phyloP scores from a whole-genome alignment of 306 rosid species.

The Medicago arabica region DNA sequence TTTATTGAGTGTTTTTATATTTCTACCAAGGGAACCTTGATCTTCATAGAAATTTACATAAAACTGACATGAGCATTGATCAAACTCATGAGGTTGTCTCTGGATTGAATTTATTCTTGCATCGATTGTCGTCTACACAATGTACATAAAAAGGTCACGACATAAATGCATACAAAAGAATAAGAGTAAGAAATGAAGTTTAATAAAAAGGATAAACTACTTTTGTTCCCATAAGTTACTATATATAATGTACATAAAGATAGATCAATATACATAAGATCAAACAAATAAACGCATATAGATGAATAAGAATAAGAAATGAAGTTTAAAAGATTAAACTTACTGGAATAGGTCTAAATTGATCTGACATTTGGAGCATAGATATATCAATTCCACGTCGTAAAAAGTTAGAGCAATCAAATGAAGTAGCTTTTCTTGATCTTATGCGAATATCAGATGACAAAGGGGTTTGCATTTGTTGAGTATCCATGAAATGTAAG shows the following conservation, averaged over 20 bases:
- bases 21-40: conserved; percentile 79
- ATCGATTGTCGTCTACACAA: conserved; percentile 67
- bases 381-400: conserved; percentile 79
- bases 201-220: too few relatives aligned
- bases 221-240: too few relatives aligned
- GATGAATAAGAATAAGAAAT: too few relatives aligned
- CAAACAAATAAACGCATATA: too few relatives aligned
- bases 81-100: conserved; percentile 70
- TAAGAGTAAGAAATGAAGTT: neutral
- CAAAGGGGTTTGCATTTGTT: conserved; percentile 54
- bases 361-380: conserved; percentile 47
- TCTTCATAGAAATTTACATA: conserved; percentile 70
- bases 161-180: conserved; percentile 17
- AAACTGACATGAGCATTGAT: conserved; percentile 66
- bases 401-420: conserved; percentile 73
- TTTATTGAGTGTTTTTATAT: conserved; percentile 56
- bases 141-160: neutral
- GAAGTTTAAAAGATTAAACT: conserved; percentile 23
- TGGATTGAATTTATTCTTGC: conserved; percentile 78
- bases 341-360: conserved; percentile 51
- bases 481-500: conserved; percentile 56
- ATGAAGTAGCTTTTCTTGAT: conserved; percentile 71
- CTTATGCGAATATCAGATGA: conserved; percentile 60
- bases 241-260: too few relatives aligned
- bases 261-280: too few relatives aligned